Evolutionary conservation across 2,329 filamentous ascomycete species (phyloP), one percentile per base, ranked within the genome.

Genomic region (Phyllachora maydis): DNA sequence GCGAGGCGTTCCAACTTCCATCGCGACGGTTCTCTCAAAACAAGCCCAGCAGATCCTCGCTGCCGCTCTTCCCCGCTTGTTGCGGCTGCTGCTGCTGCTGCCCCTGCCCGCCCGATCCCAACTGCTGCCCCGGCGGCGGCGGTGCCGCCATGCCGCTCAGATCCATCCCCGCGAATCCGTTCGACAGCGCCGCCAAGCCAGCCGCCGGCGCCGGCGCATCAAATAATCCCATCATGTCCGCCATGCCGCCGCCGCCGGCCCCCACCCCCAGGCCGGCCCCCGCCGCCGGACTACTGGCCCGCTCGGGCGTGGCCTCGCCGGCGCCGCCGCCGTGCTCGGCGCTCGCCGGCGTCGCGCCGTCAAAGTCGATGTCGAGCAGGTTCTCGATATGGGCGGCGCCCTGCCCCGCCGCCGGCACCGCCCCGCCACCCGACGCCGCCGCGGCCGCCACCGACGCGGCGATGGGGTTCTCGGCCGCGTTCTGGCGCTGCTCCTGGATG

Each of bases 331-430:
- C 67, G 6, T 64, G 39, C 29, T 83, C 75, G 24, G 79, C 61
- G 8, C 78, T 85, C n/a, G 88, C 85, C 3, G 85, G 85, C 3
- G 77, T 83, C 3, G 78, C 75, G 14, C 85, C 88, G 40, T 95
- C 88, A 26, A 49, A 47, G 33, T 49, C 45, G 28, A 49, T 47
- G 39, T 98, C 88, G 26, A 98, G 63, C 11, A 98, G 59, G 44
- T 95, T 98, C 49, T 98, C 88, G 33, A 85, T 64, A 38, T 92
- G 93, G 53, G 51, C 76, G n/a, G n/a, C n/a, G n/a, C n/a, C n/a
- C n/a, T n/a, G n/a, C n/a, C n/a, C n/a, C 43, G 82, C 41, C 1
- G 57, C 34, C 6, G 40, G 41, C 1, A 57, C 34, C 6, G 40
- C 34, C 3, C 40, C 47, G 26, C 60, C 62, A 27, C 69, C 69